Evolutionary conservation across 1,284 basidiomycete genomes (phyloP).

Genomic region (Ustilago hordei): DNA sequence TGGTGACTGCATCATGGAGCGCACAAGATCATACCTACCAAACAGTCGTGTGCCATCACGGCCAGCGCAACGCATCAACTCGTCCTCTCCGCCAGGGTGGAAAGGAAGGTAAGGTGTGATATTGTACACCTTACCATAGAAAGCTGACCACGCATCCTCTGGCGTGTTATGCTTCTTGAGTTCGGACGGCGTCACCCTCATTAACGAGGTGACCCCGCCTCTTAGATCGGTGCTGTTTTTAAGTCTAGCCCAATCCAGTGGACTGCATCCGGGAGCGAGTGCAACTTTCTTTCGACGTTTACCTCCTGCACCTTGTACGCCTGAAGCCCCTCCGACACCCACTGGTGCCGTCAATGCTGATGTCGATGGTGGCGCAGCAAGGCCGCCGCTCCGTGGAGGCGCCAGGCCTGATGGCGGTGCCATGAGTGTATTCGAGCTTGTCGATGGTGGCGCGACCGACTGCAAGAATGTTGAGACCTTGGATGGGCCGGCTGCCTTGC

Average conservation of each 20-base stretch:
- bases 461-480: constrained; percentile 24
- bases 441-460: constrained; percentile 34
- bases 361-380: constrained; percentile 56
- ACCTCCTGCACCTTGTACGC: constrained; percentile 17
- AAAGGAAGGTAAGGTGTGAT: constrained; percentile 91
- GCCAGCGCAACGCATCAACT: constrained; percentile 95
- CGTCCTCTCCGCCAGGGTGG: constrained; percentile 93
- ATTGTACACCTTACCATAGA: constrained; percentile 96
- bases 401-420: constrained; percentile 41
- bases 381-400: constrained; percentile 42
- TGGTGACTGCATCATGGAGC: no score
- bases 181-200: constrained; percentile 84
- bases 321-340: constrained; percentile 57
- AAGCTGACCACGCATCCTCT: constrained; percentile 93
- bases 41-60: constrained; percentile 94
- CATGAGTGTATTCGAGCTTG: constrained; percentile 29
- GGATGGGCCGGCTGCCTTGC: constrained; percentile 10
- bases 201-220: constrained; percentile 62
- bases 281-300: constrained; percentile 77
- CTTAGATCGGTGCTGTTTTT: constrained; percentile 74
- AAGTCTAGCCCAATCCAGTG: constrained; percentile 92
- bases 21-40: constrained; percentile 73
- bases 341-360: constrained; percentile 51
- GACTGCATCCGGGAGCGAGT: constrained; percentile 88
- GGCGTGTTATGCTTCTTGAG: constrained; percentile 83